Conservation (phyloP, 768 basidiomycete genomes). For the Podaxis sp. region DNA sequence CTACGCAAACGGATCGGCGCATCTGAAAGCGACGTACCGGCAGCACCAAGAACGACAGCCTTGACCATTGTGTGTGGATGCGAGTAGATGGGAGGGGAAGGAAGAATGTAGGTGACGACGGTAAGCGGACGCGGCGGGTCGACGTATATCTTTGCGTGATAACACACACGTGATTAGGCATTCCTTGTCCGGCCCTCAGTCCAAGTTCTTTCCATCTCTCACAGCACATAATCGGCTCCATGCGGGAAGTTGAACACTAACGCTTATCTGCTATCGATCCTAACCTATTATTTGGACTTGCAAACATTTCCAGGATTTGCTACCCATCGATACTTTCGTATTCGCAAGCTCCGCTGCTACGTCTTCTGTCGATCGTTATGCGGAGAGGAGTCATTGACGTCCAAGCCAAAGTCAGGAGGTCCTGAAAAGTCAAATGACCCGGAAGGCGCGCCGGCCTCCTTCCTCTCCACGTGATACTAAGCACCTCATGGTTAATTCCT, state of each 20-base stretch:
- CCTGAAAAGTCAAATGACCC: background rate
- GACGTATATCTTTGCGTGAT: slow-evolving; percentile 11
- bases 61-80: slow-evolving; percentile 49
- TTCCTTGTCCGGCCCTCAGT: background rate
- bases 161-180: slow-evolving; percentile 1
- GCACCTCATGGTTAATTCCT: background rate
- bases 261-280: background rate
- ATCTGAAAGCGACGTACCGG: slow-evolving; percentile 48
- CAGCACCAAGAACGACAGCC: slow-evolving; percentile 95
- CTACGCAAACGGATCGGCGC: background rate
- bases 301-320: background rate
- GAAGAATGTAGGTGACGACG: slow-evolving; percentile 18
- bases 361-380: background rate
- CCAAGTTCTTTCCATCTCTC: background rate
- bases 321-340: background rate
- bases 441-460: background rate
- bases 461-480: background rate
- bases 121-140: background rate
- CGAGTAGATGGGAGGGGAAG: slow-evolving; percentile 21
- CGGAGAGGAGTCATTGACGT: too few relatives aligned
- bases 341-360: background rate
- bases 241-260: background rate
- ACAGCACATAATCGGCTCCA: background rate
- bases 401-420: too few relatives aligned
- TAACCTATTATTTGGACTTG: background rate